These are phyloP conservation scores for Stemphylium beticola DNA, from an alignment of 2,329 filamentous ascomycete genomes.

Conservation along the genomic window DNA sequence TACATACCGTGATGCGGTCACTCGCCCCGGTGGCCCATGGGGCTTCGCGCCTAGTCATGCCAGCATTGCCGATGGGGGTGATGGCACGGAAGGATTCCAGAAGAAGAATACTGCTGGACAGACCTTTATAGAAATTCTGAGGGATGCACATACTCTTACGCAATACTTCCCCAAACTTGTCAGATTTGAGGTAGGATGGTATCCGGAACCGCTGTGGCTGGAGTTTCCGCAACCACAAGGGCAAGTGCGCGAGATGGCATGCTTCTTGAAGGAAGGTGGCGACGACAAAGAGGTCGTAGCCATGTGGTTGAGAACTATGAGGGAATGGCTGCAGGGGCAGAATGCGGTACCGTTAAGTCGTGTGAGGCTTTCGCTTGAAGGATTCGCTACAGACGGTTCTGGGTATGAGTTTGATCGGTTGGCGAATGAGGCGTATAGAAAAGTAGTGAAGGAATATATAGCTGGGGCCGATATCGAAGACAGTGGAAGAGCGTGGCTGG, in stretches of 20 bases:
- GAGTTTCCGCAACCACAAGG: neutral
- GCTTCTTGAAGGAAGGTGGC: neutral
- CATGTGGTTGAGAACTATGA: slow-evolving; percentile 18
- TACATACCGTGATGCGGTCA: neutral
- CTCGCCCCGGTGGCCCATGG: neutral
- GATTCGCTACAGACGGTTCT: slow-evolving; percentile 1
- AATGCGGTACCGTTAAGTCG: slow-evolving; percentile 16
- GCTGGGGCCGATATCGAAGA: slow-evolving; percentile 7
- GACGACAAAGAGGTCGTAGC: slow-evolving; percentile 1
- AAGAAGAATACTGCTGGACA: slow-evolving; percentile 1
- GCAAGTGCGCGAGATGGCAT: neutral
- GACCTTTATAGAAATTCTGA: slow-evolving; percentile 13
- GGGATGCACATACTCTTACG: slow-evolving; percentile 17
- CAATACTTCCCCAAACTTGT: slow-evolving; percentile 21
- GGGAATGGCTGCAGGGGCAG: slow-evolving; percentile 1
- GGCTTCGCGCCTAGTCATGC: slow-evolving; percentile 2
- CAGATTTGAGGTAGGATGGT: slow-evolving; percentile 14
- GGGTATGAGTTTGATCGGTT: neutral
- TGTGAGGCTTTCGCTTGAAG: slow-evolving; percentile 1
- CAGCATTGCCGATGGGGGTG: neutral
- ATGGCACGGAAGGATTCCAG: neutral
- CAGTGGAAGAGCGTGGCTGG: slow-evolving; percentile 11
- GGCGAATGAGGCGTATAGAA: slow-evolving; percentile 5
- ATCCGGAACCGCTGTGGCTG: neutral
- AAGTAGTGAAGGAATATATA: slow-evolving; percentile 3